Percentiles rank a stretch among this genome's conserved stretches.
Evolutionary conservation across 208 protist genomes (phyloP).

Genomic region (Histomonas meleagridis): DNA sequence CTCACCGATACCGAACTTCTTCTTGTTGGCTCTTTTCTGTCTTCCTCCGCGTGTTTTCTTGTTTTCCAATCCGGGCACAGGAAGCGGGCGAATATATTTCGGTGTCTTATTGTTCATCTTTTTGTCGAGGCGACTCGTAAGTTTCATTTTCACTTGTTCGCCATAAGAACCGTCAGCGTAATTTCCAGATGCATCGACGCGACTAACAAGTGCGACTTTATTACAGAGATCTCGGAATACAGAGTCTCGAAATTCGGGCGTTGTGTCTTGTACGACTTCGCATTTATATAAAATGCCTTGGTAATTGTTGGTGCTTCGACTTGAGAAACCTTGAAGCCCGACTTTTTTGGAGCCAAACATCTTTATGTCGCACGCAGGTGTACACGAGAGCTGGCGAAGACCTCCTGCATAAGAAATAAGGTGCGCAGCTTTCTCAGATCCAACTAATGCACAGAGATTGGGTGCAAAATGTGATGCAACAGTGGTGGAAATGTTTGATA

Average conservation of each 20-base stretch:
- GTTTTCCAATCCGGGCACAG: neutral
- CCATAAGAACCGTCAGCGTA: neutral
- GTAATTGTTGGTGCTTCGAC: neutral
- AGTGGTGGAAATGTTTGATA: neutral
- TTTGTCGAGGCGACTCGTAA: neutral
- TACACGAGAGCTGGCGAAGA: neutral
- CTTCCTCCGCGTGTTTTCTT: neutral
- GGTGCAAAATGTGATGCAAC: neutral
- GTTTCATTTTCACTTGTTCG: neutral
- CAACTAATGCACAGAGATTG: neutral
- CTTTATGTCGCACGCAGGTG: neutral
- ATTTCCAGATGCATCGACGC: neutral
- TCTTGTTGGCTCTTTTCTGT: neutral
- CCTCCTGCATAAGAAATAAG: neutral
- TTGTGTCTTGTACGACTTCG: neutral
- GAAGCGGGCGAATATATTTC: neutral
- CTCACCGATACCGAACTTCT: neutral
- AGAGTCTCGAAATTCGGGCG: neutral
- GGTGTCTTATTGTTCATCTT: neutral
- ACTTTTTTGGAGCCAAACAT: neutral
- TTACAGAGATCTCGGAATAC: neutral
- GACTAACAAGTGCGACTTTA: neutral
- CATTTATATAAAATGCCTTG: neutral
- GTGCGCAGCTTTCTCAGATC: neutral
- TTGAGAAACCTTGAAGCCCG: neutral